A percentile compares a stretch with the other conserved stretches of the same genome.
Conservation (phyloP, 2,329 filamentous ascomycete genomes). For the Fusarium coicis region DNA sequence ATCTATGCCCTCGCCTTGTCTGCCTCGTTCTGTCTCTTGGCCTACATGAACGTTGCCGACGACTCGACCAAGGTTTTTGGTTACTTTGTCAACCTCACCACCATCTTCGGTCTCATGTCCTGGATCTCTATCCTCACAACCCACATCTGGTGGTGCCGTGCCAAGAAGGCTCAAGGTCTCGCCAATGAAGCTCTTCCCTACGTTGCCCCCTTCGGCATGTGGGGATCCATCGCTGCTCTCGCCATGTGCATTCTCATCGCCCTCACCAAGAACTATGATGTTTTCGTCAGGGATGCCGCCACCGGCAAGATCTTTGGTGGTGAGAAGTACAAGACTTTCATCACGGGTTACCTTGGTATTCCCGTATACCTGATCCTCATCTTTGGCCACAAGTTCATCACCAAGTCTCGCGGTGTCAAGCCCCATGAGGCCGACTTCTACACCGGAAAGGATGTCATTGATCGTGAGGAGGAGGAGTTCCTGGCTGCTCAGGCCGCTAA, state of each 20-base stretch:
- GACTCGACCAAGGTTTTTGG: constrained; percentile 67
- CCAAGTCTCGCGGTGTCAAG: constrained; percentile 64
- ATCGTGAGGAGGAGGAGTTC: constrained; percentile 78
- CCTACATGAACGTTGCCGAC: constrained; percentile 72
- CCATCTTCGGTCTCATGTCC: constrained; percentile 73
- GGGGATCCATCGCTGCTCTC: constrained; percentile 74
- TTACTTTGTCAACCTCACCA: constrained; percentile 75
- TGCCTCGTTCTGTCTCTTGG: constrained; percentile 71
- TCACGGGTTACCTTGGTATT: constrained; percentile 82
- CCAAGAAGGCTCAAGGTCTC: constrained; percentile 69
- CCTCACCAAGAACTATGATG: constrained; percentile 84
- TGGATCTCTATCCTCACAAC: constrained; percentile 76
- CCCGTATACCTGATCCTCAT: constrained; percentile 77
- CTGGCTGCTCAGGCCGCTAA: constrained; percentile 55
- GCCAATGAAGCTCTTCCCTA: constrained; percentile 68
- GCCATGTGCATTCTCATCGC: constrained; percentile 78
- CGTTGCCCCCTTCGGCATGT: constrained; percentile 76
- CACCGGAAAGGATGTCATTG: constrained; percentile 77
- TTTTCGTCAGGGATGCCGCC: constrained; percentile 65
- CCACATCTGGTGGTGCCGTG: constrained; percentile 74
- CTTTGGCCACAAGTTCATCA: constrained; percentile 72
- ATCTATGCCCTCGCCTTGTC: constrained; percentile 72
- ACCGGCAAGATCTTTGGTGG: constrained; percentile 50
- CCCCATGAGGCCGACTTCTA: constrained; percentile 74
- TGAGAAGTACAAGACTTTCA: constrained; percentile 80